These are phyloP conservation scores for Suillus fuscotomentosus DNA, from an alignment of 768 basidiomycete genomes.

Conservation along the genomic window DNA sequence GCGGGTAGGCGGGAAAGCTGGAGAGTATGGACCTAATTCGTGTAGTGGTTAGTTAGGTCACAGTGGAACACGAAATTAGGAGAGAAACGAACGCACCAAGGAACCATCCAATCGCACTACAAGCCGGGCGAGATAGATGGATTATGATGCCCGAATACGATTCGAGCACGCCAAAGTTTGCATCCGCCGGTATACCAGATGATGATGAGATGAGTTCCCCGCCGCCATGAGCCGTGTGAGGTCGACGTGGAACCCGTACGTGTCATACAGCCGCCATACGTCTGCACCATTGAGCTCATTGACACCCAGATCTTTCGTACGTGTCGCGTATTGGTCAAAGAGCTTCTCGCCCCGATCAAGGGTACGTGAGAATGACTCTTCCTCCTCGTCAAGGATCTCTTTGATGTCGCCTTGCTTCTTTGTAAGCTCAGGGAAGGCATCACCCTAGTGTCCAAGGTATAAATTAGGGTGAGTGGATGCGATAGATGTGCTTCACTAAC, in stretches of 20 bases:
- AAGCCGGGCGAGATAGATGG: no score
- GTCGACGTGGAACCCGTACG: conserved; percentile 97
- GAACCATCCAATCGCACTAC: no score
- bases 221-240: conserved; percentile 97
- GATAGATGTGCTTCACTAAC: conserved; percentile 39
- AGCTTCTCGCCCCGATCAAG: conserved; percentile 95
- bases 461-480: conserved; percentile 2
- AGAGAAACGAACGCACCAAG: no score
- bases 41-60: no score
- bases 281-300: conserved; percentile 84
- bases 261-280: conserved; percentile 97
- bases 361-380: conserved; percentile 96
- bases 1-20: no score
- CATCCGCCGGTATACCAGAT: conserved; percentile 56
- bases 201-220: conserved; percentile 74
- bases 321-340: conserved; percentile 82
- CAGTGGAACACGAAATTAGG: no score
- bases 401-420: conserved; percentile 81
- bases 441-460: conserved; percentile 50
- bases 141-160: no score
- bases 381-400: conserved; percentile 96
- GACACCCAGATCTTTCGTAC: conserved; percentile 59
- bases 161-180: conserved; percentile 79
- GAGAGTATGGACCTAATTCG: no score
- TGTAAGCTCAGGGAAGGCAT: conserved; percentile 90